These are phyloP conservation scores for Fusarium subglutinans DNA, from an alignment of 2,329 filamentous ascomycete species.

Conservation along the genomic window DNA sequence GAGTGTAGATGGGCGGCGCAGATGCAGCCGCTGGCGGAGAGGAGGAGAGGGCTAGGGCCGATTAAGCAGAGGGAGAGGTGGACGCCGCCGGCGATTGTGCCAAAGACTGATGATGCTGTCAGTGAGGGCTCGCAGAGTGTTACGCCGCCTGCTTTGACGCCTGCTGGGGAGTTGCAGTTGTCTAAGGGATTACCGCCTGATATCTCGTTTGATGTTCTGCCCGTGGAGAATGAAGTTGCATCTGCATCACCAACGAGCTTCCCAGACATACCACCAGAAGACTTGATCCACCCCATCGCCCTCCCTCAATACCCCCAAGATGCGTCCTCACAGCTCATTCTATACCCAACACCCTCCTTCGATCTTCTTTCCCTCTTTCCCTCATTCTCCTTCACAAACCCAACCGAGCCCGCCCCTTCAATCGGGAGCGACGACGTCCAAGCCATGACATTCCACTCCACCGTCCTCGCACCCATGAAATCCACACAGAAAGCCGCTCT, in stretches of 20 bases:
- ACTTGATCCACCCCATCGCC: background rate
- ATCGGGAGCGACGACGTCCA: conserved; percentile 11
- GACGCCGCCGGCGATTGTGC: background rate
- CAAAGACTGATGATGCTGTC: background rate
- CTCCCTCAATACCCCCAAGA: background rate
- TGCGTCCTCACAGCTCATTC: background rate
- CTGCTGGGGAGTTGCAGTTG: background rate
- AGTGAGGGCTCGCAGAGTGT: background rate
- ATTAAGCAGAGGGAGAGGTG: conserved; percentile 1
- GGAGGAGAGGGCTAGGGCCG: background rate
- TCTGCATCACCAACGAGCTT: background rate
- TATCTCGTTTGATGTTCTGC: background rate
- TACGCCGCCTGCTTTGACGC: background rate
- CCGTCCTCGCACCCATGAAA: conserved; percentile 11
- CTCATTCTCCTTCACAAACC: conserved; percentile 2
- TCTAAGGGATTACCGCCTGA: accelerated
- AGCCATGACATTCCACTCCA: conserved; percentile 15
- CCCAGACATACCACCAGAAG: background rate
- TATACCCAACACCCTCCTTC: conserved; percentile 5
- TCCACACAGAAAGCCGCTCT: conserved; percentile 3
- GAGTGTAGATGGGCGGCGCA: background rate
- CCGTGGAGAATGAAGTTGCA: accelerated
- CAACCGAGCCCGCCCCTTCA: background rate
- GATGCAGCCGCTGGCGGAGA: background rate
- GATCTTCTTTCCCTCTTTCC: background rate